phyloP scores from a whole-genome alignment of 2,329 filamentous ascomycete genomes.

The Juglanconis juglandina region DNA sequence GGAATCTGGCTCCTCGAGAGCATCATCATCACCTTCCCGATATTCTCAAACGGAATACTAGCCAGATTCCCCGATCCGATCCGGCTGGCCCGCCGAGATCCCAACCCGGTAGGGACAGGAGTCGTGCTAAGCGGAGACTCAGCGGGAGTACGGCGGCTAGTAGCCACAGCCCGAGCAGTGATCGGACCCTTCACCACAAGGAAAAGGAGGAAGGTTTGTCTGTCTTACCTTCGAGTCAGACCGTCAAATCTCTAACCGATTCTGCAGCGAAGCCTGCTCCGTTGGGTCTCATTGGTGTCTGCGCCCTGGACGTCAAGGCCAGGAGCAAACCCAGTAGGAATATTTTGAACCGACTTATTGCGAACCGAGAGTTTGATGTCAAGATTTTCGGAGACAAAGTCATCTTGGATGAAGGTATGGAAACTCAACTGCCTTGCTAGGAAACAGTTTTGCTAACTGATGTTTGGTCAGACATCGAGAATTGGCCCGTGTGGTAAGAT shows the following conservation, averaged over 20 bases:
- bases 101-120: conserved; percentile 57
- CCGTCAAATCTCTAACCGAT: conserved; percentile 27
- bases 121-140: conserved; percentile 69
- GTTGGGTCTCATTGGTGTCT: conserved; percentile 79
- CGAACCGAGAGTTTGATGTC: conserved; percentile 90
- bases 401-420: conserved; percentile 81
- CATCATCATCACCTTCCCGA: conserved; percentile 43
- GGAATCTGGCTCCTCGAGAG: conserved; percentile 45
- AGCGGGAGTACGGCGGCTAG: conserved; percentile 80
- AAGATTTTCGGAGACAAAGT: conserved; percentile 98
- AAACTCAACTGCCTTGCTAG: neutral
- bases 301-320: conserved; percentile 91
- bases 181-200: conserved; percentile 54
- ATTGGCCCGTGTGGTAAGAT: conserved; percentile 82
- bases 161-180: conserved; percentile 75
- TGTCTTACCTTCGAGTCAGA: conserved; percentile 10
- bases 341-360: conserved; percentile 87
- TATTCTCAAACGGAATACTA: conserved; percentile 39
- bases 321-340: conserved; percentile 95
- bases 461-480: conserved; percentile 66
- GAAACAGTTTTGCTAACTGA: conserved; percentile 15
- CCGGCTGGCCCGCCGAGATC: conserved; percentile 32
- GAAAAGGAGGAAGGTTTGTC: conserved; percentile 55
- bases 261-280: conserved; percentile 52
- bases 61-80: conserved; percentile 27